These are phyloP conservation scores for Dryadomyces quercivorus DNA, from an alignment of 2,329 filamentous ascomycete genomes.

Conservation along the genomic window DNA sequence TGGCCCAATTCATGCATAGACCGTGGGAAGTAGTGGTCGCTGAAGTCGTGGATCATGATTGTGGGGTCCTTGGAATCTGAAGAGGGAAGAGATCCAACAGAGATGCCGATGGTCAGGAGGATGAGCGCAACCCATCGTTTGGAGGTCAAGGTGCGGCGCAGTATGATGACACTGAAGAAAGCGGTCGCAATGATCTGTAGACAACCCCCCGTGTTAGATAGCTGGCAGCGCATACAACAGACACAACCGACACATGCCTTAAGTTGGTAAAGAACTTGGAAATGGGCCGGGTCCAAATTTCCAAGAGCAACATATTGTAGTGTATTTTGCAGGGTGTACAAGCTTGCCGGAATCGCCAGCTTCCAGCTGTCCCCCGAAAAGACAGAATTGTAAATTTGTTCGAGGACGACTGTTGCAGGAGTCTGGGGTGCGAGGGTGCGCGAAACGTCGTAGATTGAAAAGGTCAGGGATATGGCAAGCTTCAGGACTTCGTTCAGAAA, in stretches of 20 bases:
- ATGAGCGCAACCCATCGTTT: conserved; percentile 74
- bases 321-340: conserved; percentile 91
- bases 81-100: conserved; percentile 69
- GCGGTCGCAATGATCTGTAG: conserved; percentile 70
- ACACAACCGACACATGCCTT: conserved; percentile 41
- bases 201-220: background rate
- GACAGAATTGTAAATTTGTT: conserved; percentile 66
- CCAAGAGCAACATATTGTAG: conserved; percentile 85
- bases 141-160: conserved; percentile 56
- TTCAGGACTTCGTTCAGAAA: conserved; percentile 91
- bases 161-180: conserved; percentile 68
- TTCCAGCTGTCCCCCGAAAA: conserved; percentile 94
- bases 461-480: conserved; percentile 70
- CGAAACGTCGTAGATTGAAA: conserved; percentile 81
- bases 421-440: conserved; percentile 64
- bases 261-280: conserved; percentile 86
- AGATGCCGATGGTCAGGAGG: conserved; percentile 69
- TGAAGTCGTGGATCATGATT: conserved; percentile 50
- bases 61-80: conserved; percentile 41
- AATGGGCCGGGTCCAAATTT: conserved; percentile 84
- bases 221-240: background rate
- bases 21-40: conserved; percentile 61
- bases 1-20: conserved; percentile 67
- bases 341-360: conserved; percentile 71
- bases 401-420: conserved; percentile 67